A percentile compares a stretch with the other conserved stretches of the same genome.
Conservation (phyloP, 768 basidiomycete genomes). For the Punctularia strigosozonata region DNA sequence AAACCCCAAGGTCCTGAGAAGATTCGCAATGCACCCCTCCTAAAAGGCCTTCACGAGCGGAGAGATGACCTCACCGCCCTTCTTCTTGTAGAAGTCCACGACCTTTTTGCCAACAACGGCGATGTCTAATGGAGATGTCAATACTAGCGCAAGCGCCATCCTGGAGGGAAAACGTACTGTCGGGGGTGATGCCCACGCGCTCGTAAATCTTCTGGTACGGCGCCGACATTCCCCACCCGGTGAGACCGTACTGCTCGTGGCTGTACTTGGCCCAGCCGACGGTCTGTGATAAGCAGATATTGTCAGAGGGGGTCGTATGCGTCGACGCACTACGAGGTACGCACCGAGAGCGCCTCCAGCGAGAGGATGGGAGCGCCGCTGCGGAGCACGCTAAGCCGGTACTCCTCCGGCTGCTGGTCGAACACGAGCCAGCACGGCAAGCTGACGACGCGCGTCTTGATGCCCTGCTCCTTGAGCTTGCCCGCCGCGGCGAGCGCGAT, state of each 20-base stretch:
- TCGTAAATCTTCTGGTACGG: conserved; percentile 88
- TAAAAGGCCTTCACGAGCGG: conserved; percentile 72
- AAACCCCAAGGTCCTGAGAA: too few species aligned
- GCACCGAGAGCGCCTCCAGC: conserved; percentile 67
- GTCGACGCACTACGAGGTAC: conserved; percentile 9
- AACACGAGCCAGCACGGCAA: conserved; percentile 87
- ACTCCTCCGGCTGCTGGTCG: conserved; percentile 69
- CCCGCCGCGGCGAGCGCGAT: conserved; percentile 82
- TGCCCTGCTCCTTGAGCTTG: conserved; percentile 63
- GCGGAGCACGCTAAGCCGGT: conserved; percentile 75
- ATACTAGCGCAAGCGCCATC: conserved; percentile 2
- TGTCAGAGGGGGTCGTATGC: conserved; percentile 4
- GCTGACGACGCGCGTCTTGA: conserved; percentile 76
- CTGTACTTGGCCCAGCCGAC: conserved; percentile 84
- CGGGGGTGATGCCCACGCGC: conserved; percentile 76
- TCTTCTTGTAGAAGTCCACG: conserved; percentile 75
- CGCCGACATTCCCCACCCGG: conserved; percentile 79
- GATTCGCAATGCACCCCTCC: too few species aligned
- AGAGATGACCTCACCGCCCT: conserved; percentile 58
- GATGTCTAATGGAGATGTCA: conserved; percentile 46
- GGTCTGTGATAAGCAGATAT: conserved; percentile 28
- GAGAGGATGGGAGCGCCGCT: conserved; percentile 86
- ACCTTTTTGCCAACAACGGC: conserved; percentile 78
- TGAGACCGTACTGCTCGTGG: conserved; percentile 77
- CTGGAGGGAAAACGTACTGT: conserved; percentile 33